phyloP scores from a whole-genome alignment of 2,329 filamentous ascomycete species.

The Trichoderma pleuroti region DNA sequence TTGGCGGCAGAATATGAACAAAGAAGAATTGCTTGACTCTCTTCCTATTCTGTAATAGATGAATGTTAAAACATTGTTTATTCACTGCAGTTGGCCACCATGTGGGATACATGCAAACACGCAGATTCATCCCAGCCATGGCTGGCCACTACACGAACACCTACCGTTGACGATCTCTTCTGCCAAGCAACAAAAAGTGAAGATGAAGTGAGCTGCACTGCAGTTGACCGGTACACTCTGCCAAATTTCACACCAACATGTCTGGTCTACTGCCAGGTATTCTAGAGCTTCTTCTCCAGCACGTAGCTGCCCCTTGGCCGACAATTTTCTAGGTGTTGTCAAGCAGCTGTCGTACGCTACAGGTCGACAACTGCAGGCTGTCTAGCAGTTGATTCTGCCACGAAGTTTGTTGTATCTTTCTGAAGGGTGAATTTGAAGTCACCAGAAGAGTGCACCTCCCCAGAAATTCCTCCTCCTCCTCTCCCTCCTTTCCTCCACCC shows the following conservation, averaged over 20 bases:
- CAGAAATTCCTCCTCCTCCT: not conserved
- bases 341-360: not conserved
- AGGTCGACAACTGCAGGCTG: not conserved
- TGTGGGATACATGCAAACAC: not conserved
- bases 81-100: not conserved
- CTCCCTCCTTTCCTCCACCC: not conserved
- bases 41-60: not conserved
- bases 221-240: not conserved
- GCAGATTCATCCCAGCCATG: not conserved
- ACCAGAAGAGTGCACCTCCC: not conserved
- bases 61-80: no score
- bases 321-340: not conserved
- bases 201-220: not conserved
- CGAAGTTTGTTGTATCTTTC: not conserved
- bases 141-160: not conserved
- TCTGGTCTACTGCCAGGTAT: not conserved
- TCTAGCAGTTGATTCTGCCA: not conserved
- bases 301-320: not conserved
- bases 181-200: not conserved
- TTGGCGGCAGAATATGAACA: not conserved
- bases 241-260: not conserved
- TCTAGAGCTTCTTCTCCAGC: not conserved
- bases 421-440: not conserved
- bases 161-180: not conserved
- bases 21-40: not conserved